These are phyloP conservation scores for Talaromyces sp. DNA, from an alignment of 2,329 filamentous ascomycete species.

Conservation along the genomic window DNA sequence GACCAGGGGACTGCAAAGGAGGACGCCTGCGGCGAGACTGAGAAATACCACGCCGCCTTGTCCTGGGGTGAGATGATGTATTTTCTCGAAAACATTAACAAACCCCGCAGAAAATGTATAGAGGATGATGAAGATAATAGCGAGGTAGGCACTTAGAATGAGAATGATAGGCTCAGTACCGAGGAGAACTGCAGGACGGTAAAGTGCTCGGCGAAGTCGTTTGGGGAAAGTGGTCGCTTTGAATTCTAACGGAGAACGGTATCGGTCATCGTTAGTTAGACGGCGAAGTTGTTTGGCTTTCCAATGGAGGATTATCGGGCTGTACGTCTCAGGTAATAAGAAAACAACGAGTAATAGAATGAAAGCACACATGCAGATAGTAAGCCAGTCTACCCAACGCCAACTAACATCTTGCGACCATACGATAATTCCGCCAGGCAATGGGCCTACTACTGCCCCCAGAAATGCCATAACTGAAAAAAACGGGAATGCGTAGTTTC, in stretches of 20 bases:
- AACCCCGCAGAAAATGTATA: slow-evolving; percentile 30
- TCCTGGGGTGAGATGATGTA: slow-evolving; percentile 43
- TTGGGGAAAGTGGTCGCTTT: slow-evolving; percentile 43
- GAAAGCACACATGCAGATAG: slow-evolving; percentile 40
- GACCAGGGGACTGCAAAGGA: slow-evolving; percentile 40
- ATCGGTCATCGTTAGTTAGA: slow-evolving; percentile 50
- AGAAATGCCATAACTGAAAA: slow-evolving; percentile 42
- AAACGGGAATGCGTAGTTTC: slow-evolving; percentile 10
- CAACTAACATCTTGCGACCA: slow-evolving; percentile 42
- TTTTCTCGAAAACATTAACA: slow-evolving; percentile 4
- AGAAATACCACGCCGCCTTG: slow-evolving; percentile 53
- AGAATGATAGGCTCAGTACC: slow-evolving; percentile 45
- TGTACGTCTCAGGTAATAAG: slow-evolving; percentile 56
- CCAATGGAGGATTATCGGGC: slow-evolving; percentile 50
- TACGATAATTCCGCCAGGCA: slow-evolving; percentile 51
- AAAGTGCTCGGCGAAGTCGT: slow-evolving; percentile 47
- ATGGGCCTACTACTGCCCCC: slow-evolving; percentile 41
- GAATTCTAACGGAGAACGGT: slow-evolving; percentile 52
- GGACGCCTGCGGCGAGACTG: slow-evolving; percentile 49
- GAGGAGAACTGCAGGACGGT: slow-evolving; percentile 53
- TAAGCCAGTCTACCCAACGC: slow-evolving; percentile 54
- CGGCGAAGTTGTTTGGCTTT: slow-evolving; percentile 47
- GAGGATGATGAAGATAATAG: slow-evolving; percentile 36
- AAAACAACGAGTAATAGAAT: slow-evolving; percentile 42
- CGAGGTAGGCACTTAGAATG: slow-evolving; percentile 30